These are phyloP conservation scores for Tylopilus sp. DNA, from an alignment of 1,284 basidiomycete genomes.

Conservation along the genomic window DNA sequence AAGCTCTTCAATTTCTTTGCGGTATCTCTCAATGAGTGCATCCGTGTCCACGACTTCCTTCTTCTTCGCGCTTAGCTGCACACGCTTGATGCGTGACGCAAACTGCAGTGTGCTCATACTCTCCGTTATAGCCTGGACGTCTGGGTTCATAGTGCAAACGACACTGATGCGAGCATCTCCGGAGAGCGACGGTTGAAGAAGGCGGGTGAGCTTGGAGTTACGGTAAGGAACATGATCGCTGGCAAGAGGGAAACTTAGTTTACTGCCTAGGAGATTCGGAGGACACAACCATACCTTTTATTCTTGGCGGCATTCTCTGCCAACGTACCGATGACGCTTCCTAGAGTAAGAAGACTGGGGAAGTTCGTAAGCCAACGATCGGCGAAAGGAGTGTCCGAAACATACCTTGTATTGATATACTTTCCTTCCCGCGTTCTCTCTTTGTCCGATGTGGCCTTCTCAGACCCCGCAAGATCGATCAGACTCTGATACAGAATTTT, in stretches of 20 bases:
- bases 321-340: slow-evolving; percentile 83
- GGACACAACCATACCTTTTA: slow-evolving; percentile 48
- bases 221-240: slow-evolving; percentile 92
- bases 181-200: slow-evolving; percentile 90
- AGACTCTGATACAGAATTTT: slow-evolving; percentile 50
- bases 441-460: slow-evolving; percentile 91
- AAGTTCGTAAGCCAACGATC: slow-evolving; percentile 1
- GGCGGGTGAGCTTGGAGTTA: slow-evolving; percentile 90
- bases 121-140: slow-evolving; percentile 68
- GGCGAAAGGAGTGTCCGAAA: neutral
- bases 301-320: slow-evolving; percentile 81
- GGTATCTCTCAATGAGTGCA: slow-evolving; percentile 86
- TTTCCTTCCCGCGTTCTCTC: slow-evolving; percentile 88
- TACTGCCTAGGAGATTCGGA: neutral
- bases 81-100: slow-evolving; percentile 83
- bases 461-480: slow-evolving; percentile 96
- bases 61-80: slow-evolving; percentile 81
- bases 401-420: slow-evolving; percentile 84
- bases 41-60: slow-evolving; percentile 92
- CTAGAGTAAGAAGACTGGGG: slow-evolving; percentile 77
- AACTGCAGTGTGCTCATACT: slow-evolving; percentile 83
- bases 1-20: slow-evolving; percentile 85
- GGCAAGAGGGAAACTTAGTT: slow-evolving; percentile 6
- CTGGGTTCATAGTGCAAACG: slow-evolving; percentile 92
- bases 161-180: slow-evolving; percentile 96